These are phyloP conservation scores for Fusarium solani-melongenae DNA, from an alignment of 2,329 filamentous ascomycete genomes.

Conservation along the genomic window DNA sequence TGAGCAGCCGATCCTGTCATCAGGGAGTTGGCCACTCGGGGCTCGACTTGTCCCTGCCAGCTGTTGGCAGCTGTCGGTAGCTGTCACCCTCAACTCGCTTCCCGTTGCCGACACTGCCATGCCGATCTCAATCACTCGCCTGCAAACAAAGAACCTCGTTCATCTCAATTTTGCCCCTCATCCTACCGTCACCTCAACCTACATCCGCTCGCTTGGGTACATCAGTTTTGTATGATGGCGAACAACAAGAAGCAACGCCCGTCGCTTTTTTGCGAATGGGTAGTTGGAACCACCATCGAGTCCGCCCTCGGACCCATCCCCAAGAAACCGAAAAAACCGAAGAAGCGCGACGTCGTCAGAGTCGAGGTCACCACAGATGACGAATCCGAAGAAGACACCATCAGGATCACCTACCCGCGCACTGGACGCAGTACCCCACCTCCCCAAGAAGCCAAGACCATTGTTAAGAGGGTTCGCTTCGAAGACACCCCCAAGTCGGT, in stretches of 20 bases:
- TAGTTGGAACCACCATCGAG: conserved; percentile 51
- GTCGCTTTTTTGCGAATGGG: conserved; percentile 54
- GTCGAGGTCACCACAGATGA: conserved; percentile 63
- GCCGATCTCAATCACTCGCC: not conserved
- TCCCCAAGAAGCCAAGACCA: conserved; percentile 12
- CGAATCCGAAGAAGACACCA: conserved; percentile 60
- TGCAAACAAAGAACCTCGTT: not conserved
- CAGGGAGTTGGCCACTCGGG: not conserved
- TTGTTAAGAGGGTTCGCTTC: conserved; percentile 59
- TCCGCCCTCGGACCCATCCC: conserved; percentile 43
- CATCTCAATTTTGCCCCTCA: conserved; percentile 9
- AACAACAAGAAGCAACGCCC: conserved; percentile 33
- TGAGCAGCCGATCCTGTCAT: not conserved
- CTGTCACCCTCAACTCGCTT: not conserved
- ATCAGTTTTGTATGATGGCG: conserved; percentile 18
- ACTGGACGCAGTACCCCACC: conserved; percentile 32
- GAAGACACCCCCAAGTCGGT: conserved; percentile 43
- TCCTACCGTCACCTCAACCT: not conserved
- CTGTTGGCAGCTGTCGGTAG: conserved; percentile 18
- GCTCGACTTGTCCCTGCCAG: not conserved
- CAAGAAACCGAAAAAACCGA: conserved; percentile 39
- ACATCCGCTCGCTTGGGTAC: conserved; percentile 8
- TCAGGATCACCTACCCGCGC: conserved; percentile 62
- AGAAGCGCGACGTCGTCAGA: conserved; percentile 48
- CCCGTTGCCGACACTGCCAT: not conserved